Evolutionary conservation across 1,284 basidiomycete genomes (phyloP), one percentile per base, ranked within the genome.

Genomic region (Ganoderma multipileum): DNA sequence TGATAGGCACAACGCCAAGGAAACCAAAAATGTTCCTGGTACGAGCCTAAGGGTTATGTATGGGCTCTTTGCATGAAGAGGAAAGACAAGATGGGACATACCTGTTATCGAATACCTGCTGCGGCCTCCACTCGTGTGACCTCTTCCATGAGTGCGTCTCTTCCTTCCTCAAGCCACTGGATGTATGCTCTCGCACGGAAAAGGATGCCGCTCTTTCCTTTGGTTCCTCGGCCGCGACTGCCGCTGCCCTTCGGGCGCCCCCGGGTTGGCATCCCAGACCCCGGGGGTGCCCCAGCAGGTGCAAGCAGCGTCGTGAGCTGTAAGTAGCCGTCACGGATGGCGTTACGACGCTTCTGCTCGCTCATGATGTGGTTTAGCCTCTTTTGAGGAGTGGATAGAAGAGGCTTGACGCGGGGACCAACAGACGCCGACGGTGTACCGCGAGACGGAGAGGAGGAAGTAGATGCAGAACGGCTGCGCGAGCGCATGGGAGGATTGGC

Each of bases 331-430:
- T 95, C 92, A 42, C 95, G 89, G 73, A 96, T 96, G 60, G 94
- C 93, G 71, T 95, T 95, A 2, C 95, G 87, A 2, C 95, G 90
- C 79, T 95, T 95, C 81, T 96, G 95, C 81, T 96, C 95, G 14
- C 92, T 95, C 84, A 95, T 91, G 83, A 96, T 96, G 82, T 96
- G 95, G 79, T 96, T 96, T n/a, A 95, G 88, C 36, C 95, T 89
- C 79, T 96, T 96, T 78, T 96, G 95, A 0, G 93, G 94, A 11
- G 90, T 91, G 11, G 93, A 92, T 28, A 96, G 85, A 11, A 95
- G 84, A 0, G 89, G 83, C 72, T 91, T 91, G 47, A 76, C 63
- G 26, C 57, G 67, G 55, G 68, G 73, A 28, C 52, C 38, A 9
- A 26, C 63, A n/a, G 73, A 57, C 58, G 73, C 69, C 12, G 76